Evolutionary conservation across 2,329 filamentous ascomycete genomes (phyloP).

Genomic region (Aspergillus aculeatus): DNA sequence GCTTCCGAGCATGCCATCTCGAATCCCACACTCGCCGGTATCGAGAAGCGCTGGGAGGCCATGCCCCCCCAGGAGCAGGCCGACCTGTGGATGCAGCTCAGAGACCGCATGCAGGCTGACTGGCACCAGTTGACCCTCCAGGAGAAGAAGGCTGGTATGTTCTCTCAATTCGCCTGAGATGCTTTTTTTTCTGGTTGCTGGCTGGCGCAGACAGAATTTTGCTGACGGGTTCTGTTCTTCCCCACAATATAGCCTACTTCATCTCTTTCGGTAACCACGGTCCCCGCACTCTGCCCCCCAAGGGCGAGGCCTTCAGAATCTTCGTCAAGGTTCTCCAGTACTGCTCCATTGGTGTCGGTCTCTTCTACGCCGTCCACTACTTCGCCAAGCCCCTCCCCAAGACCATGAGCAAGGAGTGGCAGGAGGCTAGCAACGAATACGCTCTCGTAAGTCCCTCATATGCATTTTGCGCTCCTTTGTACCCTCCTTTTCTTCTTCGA

Average conservation of each 20-base stretch:
- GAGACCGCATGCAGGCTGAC: constrained; percentile 97
- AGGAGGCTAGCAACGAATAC: constrained; percentile 93
- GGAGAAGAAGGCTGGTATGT: constrained; percentile 99
- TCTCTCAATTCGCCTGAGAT: background rate
- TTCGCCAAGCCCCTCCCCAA: constrained; percentile 71
- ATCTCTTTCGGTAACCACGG: constrained; percentile 97
- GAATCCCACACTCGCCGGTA: constrained; percentile 95
- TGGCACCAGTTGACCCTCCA: constrained; percentile 93
- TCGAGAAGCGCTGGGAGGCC: constrained; percentile 98
- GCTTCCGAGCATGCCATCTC: constrained; percentile 87
- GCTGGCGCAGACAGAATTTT: constrained; percentile 17
- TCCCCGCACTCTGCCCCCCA: constrained; percentile 76
- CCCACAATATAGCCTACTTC: constrained; percentile 75
- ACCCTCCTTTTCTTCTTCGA: background rate
- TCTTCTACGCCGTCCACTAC: constrained; percentile 72
- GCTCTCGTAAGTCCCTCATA: constrained; percentile 56
- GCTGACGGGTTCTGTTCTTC: constrained; percentile 22
- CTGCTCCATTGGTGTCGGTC: constrained; percentile 61
- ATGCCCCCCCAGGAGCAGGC: constrained; percentile 99
- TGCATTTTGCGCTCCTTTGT: background rate
- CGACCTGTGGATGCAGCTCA: constrained; percentile 96
- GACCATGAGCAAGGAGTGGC: constrained; percentile 96
- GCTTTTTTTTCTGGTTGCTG: background rate
- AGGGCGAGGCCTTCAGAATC: constrained; percentile 80
- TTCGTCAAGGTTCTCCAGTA: constrained; percentile 70